Conservation (phyloP, 805 yeast genomes). For the Tetrapisispora fleetii region DNA sequence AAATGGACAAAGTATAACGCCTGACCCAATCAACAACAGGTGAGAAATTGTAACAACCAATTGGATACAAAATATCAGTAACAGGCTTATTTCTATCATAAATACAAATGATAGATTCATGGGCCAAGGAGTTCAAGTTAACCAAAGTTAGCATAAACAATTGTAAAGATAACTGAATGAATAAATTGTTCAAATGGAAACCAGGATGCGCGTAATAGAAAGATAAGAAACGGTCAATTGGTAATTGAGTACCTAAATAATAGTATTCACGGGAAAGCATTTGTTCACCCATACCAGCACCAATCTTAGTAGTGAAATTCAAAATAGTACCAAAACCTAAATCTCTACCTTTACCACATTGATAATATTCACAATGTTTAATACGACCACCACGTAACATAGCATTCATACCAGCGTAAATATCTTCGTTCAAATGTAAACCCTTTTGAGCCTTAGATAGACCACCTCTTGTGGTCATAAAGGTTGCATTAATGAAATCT, state of each 20-base stretch:
- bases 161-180: conserved; percentile 68
- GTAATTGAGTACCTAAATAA: conserved; percentile 71
- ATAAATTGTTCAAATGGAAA: conserved; percentile 72
- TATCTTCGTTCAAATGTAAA: conserved; percentile 77
- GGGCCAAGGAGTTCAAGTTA: conserved; percentile 63
- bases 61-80: conserved; percentile 55
- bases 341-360: conserved; percentile 89
- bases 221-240: conserved; percentile 70
- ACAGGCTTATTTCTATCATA: conserved; percentile 57
- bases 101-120: conserved; percentile 58
- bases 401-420: conserved; percentile 82
- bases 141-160: conserved; percentile 60
- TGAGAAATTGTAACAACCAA: conserved; percentile 62
- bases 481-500: conserved; percentile 66
- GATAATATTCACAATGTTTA: conserved; percentile 79
- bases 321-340: conserved; percentile 78
- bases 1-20: conserved; percentile 71
- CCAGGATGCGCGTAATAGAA: conserved; percentile 84
- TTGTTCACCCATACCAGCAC: conserved; percentile 92
- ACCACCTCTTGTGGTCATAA: conserved; percentile 83
- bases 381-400: conserved; percentile 77
- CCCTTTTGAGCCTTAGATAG: conserved; percentile 82
- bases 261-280: conserved; percentile 77
- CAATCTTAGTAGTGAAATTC: conserved; percentile 80
- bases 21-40: conserved; percentile 76